Conservation (phyloP, 305 asterid species). For the Solanum hybrid region DNA sequence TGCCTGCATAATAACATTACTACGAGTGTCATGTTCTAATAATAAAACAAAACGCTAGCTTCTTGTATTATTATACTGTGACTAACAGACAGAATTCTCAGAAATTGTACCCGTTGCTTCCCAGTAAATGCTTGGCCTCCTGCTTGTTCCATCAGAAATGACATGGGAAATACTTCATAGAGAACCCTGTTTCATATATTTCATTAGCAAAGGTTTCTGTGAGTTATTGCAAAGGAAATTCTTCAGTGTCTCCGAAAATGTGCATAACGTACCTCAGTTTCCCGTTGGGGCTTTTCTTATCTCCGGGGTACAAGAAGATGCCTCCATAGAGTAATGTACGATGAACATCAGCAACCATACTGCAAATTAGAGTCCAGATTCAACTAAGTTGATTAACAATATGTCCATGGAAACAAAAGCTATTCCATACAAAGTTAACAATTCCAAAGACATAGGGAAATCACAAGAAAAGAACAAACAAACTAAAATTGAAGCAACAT, state of each 20-base stretch:
- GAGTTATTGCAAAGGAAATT: background rate
- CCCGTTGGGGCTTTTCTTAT: conserved; percentile 94
- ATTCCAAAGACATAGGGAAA: background rate
- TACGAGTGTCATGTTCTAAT: background rate
- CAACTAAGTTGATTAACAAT: background rate
- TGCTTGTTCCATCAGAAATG: conserved; percentile 95
- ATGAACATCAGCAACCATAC: conserved; percentile 99
- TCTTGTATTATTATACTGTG: background rate
- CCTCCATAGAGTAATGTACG: conserved; percentile 98
- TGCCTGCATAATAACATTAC: conserved; percentile 36
- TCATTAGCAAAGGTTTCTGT: background rate
- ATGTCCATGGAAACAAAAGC: background rate
- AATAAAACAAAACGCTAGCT: background rate
- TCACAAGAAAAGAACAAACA: background rate
- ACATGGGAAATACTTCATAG: conserved; percentile 96
- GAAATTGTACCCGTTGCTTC: conserved; percentile 53
- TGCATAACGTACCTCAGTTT: conserved; percentile 51
- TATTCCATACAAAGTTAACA: background rate
- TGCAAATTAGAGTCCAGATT: conserved; percentile 11
- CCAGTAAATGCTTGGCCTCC: conserved; percentile 98
- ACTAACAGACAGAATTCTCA: background rate
- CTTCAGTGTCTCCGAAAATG: background rate
- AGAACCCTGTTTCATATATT: conserved; percentile 53
- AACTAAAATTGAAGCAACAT: background rate
- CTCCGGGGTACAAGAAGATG: conserved; percentile 90